Base-by-base conservation (phyloP, 768 basidiomycete genomes). In the Boletus reticulatus region DNA sequence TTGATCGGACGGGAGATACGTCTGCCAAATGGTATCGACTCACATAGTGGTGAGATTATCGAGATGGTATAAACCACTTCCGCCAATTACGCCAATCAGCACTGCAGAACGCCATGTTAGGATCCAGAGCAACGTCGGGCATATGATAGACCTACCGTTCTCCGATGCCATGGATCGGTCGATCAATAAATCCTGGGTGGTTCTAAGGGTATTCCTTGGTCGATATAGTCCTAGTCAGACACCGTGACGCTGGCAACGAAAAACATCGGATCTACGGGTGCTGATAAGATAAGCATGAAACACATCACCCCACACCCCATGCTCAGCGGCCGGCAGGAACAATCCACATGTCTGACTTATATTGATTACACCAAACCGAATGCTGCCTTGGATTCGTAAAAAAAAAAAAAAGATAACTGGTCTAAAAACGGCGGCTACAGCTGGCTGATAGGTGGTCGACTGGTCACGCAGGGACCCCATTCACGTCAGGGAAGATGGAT, bases 1-100 rank as follows among this genome's bases (percentile, higher is more conserved):
- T n/a, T 6, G 34, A 6, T 41, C 19, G 7, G 36, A 41, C 8
- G 11, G 6, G 32, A 32, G 48, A 31, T 14, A 14, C 7, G 6
- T 39, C 14, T 22, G 12, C n/a, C n/a, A n/a, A 8, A 17, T 14
- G 9, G 50, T n/a, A 17, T 39, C 4, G 10, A 78, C 91, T 74
- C 68, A 94, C 94, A 95, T 78, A 59, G 89, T 80, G 13, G 88
- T 91, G 53, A 98, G 76, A 72, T 96, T 94, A 71, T 95, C 90
- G 38, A 98, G 80, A 69, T 95, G 86, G 76, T 98, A 98, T 27
- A 98, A 73, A 6, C 95, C 95, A 61, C 88, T 92, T 29, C 94
- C 94, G 19, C 94, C 94, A 56, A 96, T 95, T 48, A 95, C 88
- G 37, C 93, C 94, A 46, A 95, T 81, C 44, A 93, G 76, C 17